These are phyloP conservation scores for Rhododendron ferrugineum DNA, from an alignment of 148 eudicot species.

Conservation along the genomic window DNA sequence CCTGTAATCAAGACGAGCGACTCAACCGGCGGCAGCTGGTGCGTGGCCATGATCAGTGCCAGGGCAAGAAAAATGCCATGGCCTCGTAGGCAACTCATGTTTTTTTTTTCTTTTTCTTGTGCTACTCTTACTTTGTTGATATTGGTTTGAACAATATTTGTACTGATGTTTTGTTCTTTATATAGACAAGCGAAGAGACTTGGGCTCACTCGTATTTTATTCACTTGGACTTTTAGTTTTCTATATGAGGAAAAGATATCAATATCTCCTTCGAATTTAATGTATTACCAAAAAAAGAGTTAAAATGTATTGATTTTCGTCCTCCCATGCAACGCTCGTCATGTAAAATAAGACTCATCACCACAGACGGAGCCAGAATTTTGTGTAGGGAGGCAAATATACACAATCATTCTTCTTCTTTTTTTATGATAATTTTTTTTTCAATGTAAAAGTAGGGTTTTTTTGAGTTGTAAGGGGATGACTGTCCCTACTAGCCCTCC, in stretches of 20 bases:
- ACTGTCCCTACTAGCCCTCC: too few relatives aligned
- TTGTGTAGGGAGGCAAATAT: too few relatives aligned
- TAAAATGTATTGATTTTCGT: too few relatives aligned
- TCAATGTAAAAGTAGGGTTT: too few relatives aligned
- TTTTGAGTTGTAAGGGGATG: too few relatives aligned
- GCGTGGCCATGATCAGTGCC: neutral
- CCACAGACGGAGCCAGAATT: too few relatives aligned
- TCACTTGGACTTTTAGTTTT: neutral
- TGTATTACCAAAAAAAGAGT: too few relatives aligned
- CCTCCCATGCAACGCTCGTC: too few relatives aligned
- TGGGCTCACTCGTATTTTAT: neutral
- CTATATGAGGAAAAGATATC: too few relatives aligned
- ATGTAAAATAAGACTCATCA: too few relatives aligned
- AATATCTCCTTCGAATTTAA: neutral
- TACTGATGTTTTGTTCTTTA: neutral
- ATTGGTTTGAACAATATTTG: neutral
- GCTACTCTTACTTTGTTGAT: neutral
- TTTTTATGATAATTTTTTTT: too few relatives aligned
- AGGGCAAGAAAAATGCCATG: neutral
- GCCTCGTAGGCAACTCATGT: neutral
- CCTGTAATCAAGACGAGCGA: neutral
- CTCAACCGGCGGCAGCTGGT: neutral
- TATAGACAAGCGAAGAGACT: neutral
- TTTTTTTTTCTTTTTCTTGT: neutral
- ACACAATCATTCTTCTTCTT: too few relatives aligned